These are phyloP conservation scores for Populus hybrid DNA, from an alignment of 441 rosid species.

Conservation along the genomic window DNA sequence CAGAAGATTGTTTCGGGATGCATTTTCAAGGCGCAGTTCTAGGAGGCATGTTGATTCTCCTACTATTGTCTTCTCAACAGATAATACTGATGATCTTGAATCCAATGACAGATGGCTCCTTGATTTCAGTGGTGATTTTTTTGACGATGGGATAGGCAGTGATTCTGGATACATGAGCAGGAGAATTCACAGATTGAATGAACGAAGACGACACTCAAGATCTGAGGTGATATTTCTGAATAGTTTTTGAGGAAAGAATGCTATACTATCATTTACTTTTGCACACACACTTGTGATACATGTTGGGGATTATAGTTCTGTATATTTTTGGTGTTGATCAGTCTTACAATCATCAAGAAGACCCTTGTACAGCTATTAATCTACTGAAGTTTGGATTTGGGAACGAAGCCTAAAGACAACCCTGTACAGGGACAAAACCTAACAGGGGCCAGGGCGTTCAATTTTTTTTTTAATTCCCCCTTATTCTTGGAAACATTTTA, in stretches of 20 bases:
- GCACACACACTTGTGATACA: background rate
- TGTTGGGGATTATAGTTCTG: background rate
- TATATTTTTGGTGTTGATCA: background rate
- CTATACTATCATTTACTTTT: background rate
- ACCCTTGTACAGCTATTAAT: background rate
- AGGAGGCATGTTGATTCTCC: slow-evolving; percentile 42
- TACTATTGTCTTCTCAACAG: slow-evolving; percentile 38
- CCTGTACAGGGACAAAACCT: too few relatives aligned
- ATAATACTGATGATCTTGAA: slow-evolving; percentile 39
- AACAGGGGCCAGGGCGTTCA: too few relatives aligned
- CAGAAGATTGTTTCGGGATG: slow-evolving; percentile 57
- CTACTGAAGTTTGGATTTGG: background rate
- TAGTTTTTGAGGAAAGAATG: background rate
- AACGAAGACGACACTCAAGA: slow-evolving; percentile 50
- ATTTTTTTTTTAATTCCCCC: too few relatives aligned
- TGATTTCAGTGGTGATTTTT: slow-evolving; percentile 43
- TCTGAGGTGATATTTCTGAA: slow-evolving; percentile 46
- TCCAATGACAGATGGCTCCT: slow-evolving; percentile 55
- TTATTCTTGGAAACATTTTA: too few relatives aligned
- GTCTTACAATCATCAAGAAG: background rate
- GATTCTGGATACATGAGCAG: slow-evolving; percentile 48
- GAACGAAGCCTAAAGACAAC: background rate
- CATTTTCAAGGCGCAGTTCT: slow-evolving; percentile 51
- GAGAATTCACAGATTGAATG: slow-evolving; percentile 46
- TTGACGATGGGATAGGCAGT: slow-evolving; percentile 37